phyloP scores from a whole-genome alignment of 148 eudicot species.

The Vaccinium vitisidaea region DNA sequence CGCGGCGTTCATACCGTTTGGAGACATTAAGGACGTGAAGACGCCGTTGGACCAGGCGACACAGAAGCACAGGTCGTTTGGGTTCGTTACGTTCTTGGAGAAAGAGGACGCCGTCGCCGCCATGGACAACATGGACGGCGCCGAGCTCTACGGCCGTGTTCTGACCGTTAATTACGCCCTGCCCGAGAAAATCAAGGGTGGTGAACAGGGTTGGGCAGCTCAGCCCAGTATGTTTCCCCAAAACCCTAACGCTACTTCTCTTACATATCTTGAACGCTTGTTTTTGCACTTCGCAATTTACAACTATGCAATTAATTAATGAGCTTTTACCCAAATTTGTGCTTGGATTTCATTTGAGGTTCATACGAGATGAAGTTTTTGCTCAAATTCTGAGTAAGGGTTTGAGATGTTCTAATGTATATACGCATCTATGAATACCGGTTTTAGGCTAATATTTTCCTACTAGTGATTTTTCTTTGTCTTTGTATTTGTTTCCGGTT shows the following conservation, averaged over 20 bases:
- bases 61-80: constrained; percentile 92
- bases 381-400: too few relatives aligned
- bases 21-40: constrained; percentile 95
- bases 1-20: constrained; percentile 92
- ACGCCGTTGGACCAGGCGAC: constrained; percentile 93
- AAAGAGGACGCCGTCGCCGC: constrained; percentile 92
- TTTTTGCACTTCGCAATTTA: too few relatives aligned
- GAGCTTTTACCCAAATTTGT: too few relatives aligned
- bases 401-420: neutral
- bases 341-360: too few relatives aligned
- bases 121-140: constrained; percentile 98
- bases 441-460: neutral
- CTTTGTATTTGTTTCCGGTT: neutral
- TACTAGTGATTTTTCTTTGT: neutral
- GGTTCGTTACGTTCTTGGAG: constrained; percentile 89
- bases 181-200: constrained; percentile 93
- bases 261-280: too few relatives aligned
- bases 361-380: too few relatives aligned
- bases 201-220: constrained; percentile 99
- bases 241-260: constrained; percentile 15
- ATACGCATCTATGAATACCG: neutral
- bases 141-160: constrained; percentile 92
- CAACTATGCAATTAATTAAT: too few relatives aligned
- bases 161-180: constrained; percentile 92
- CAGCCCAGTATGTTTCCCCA: constrained; percentile 67